Base-by-base conservation (phyloP, 2,329 filamentous ascomycete species). In the Thielaviopsis euricoi region DNA sequence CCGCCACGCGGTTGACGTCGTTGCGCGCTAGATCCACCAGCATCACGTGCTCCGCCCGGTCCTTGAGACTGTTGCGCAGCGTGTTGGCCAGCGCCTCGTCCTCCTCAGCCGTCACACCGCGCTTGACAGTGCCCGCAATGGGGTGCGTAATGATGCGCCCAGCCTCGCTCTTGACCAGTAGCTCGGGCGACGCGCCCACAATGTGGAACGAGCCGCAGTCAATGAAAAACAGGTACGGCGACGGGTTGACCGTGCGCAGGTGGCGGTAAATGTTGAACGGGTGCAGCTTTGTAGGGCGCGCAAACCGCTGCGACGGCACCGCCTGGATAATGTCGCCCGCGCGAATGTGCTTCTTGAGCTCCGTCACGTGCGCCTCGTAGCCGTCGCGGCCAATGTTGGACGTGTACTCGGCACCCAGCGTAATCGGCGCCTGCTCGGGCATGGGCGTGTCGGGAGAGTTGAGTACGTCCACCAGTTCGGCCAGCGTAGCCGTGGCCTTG, bases 201-300 rank as follows among this genome's bases (percentile, higher is more conserved):
- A 98, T 90, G 69, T 96, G 87, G 72, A 98, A 97, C 66, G 88
- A 86, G 61, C 80, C 79, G 72, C 91, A 97, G 69, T 93, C 83
- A 61, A 98, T 81, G 72, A 90, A 98, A 76, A 98, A 98, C 40
- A 98, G 82, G 71, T 98, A 98, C 0, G 93, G 93, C 9, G 89
- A 95, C 0, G 93, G 93, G 69, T 98, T 98, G 66, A 97, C 87
- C n/a, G 89, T 95, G 62, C 93, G 87, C 43, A 98, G 79, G 69
- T 95, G 89, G 57, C 91, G 83, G 76, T 97, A 98, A 66, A 98
- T 87, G 75, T 97, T 98, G 78, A 97, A 98, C 0, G 93, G 91
- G 70, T 98, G 93, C 50, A 98, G 76, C 58, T 81, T 83, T 2
- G 93, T 98, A 15, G 90, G 90, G 26, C 91, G 81, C 7, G 90